Evolutionary conservation across 202 grass and related monocot species (phyloP), one percentile per base, ranked within the genome.

Genomic region (Saccharum hybrid): DNA sequence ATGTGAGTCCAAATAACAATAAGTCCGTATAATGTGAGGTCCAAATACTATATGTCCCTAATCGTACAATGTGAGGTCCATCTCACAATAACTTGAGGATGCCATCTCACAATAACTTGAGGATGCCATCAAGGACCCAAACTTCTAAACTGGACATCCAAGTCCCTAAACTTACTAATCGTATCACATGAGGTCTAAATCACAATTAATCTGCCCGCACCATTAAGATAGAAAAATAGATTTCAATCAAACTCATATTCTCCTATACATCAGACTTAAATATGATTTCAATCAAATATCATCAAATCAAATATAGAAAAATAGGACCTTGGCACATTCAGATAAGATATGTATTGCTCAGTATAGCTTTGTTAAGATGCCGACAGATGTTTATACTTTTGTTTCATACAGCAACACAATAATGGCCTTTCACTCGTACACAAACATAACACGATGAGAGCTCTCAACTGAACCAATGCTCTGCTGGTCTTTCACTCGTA

Each of bases 361-460:
- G 56, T 2, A 59, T 22, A 59, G 2, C 56, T 59, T 59, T 59
- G 54, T 59, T 59, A 59, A 59, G 56, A 21, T 21, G 19, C 8
- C 7, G 3, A 59, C 8, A 59, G 19, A 10, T 59, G 56, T 59
- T 59, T 59, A 59, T 3, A 10, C n/a, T 59, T 8, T 22, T 59
- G 56, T 59, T 59, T 59, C 56, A 22, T 59, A 59, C 56, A 59
- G 15, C 48, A 52, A 59, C 56, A 59, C n/a, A 59, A 59, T 59
- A 59, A 59, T 59, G 56, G 2, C 71, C 34, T 72, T 77, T 39
- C 68, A 22, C 33, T 73, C 33, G n/a, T 72, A 66, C 48, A 60
- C 36, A 66, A 89, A 86, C 83, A 82, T 82, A 4, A 39, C 46
- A 66, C 21, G 39, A 82, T 28, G 33, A 26, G 21, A 36, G 9